Evolutionary conservation across 305 asterid species (phyloP), one percentile per base, ranked within the genome.

Genomic region (Rubia tinctorum): DNA sequence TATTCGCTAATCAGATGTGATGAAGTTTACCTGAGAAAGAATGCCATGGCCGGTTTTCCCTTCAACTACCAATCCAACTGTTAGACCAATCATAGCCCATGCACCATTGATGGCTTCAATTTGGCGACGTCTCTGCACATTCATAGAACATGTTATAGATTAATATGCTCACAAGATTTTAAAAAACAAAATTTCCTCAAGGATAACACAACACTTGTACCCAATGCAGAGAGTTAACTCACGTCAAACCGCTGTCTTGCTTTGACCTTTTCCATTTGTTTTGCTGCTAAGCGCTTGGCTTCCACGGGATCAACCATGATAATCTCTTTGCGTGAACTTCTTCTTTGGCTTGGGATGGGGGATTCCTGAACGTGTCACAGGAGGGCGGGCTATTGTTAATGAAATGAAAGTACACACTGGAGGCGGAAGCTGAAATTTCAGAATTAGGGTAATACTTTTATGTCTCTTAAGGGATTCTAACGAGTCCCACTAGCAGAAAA

Each of bases 61-160:
- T 86, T 91, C 99, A 37, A 91, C 81, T 82, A 91, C 88, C 73
- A 94, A 82, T 75, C 90, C 97, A 8, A 82, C 88, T 3, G 99
- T 94, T 27, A 91, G 93, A 71, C 99, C 99, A 23, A 94, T 82
- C 96, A 94, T 91, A 45, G 99, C 99, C 97, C 97, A 91, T 0
- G 97, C 97, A 45, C 99, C 97, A 6, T 94, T 94, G 68, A 90
- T 85, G 63, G 99, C 99, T 85, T 94, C 97, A 66, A 91, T 89
- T 77, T 79, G 69, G 3, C 89, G 88, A 11, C 71, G 88, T 83
- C 77, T 89, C 99, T 91, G 76, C 20, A 42, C 6, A 23, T 25
- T 47, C 51, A 62, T 63, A 34, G 4, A 69, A 9, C 3, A 13
- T 15, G 37, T 34, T 17, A 58, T 8, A 49, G 25, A 37, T 20